Percentiles rank a stretch among this genome's conserved stretches.
phyloP scores from a whole-genome alignment of 805 yeast species.

The Brettanomyces bruxellensis region DNA sequence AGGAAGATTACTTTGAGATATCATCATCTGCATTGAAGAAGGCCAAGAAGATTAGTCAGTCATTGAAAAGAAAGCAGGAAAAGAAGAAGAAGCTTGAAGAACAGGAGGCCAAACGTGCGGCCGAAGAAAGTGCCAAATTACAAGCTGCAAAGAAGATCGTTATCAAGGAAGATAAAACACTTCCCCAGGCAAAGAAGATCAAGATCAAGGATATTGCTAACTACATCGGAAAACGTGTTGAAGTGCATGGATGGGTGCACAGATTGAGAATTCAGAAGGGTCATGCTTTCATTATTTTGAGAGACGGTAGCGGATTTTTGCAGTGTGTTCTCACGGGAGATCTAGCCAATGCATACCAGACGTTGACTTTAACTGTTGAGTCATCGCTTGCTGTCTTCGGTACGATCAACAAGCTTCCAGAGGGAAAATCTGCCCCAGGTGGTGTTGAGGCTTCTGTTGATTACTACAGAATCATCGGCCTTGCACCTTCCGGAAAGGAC shows the following conservation, averaged over 20 bases:
- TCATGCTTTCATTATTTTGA: conserved; percentile 76
- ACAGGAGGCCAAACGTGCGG: conserved; percentile 45
- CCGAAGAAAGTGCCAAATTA: conserved; percentile 65
- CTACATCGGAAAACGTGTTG: conserved; percentile 57
- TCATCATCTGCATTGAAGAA: conserved; percentile 88
- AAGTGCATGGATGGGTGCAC: conserved; percentile 92
- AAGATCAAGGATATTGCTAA: conserved; percentile 52
- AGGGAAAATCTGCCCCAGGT: conserved; percentile 96
- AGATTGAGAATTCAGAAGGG: conserved; percentile 91
- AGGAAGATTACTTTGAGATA: conserved; percentile 60
- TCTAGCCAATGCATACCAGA: conserved; percentile 82
- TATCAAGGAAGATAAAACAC: conserved; percentile 62
- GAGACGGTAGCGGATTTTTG: conserved; percentile 91
- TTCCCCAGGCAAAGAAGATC: conserved; percentile 59
- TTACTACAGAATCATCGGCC: conserved; percentile 79
- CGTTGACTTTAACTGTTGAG: conserved; percentile 81
- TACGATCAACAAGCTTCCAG: conserved; percentile 74
- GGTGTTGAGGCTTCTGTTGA: conserved; percentile 91
- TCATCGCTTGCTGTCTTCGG: conserved; percentile 78
- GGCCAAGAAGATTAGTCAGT: conserved; percentile 93
- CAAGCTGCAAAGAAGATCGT: conserved; percentile 73
- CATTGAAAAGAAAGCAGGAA: conserved; percentile 72
- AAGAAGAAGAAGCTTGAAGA: conserved; percentile 53
- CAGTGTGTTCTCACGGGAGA: conserved; percentile 88
- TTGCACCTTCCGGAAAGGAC: conserved; percentile 95